These are phyloP conservation scores for Amphichorda felina DNA, from an alignment of 2,329 filamentous ascomycete species.

Conservation along the genomic window DNA sequence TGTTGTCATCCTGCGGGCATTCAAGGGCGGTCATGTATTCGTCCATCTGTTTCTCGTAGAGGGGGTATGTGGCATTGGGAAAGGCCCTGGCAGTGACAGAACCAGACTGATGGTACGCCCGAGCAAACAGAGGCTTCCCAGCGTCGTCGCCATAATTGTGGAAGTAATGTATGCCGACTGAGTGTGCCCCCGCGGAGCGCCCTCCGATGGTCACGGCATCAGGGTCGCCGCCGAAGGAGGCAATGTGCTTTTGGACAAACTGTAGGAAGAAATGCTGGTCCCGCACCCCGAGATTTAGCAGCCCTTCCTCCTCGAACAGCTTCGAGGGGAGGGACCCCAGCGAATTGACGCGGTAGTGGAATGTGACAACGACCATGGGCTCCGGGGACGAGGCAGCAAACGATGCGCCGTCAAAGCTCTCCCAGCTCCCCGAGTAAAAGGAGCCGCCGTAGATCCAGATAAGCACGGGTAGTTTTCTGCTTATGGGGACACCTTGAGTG, in stretches of 20 bases:
- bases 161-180: too few relatives aligned
- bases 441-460: slow-evolving; percentile 28
- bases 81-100: slow-evolving; percentile 21
- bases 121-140: not conserved
- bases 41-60: too few relatives aligned
- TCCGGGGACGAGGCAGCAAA: slow-evolving; percentile 9
- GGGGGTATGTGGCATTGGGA: slow-evolving; percentile 18
- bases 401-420: slow-evolving; percentile 22
- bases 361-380: slow-evolving; percentile 28
- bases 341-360: slow-evolving; percentile 27
- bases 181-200: slow-evolving; percentile 36
- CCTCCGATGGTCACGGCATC: slow-evolving; percentile 40
- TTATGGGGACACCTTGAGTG: slow-evolving; percentile 17
- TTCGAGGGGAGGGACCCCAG: slow-evolving; percentile 32
- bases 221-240: slow-evolving; percentile 39
- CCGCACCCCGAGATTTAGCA: slow-evolving; percentile 39
- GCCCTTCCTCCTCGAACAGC: slow-evolving; percentile 18
- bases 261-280: slow-evolving; percentile 39
- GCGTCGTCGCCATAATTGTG: not conserved
- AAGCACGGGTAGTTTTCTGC: slow-evolving; percentile 22
- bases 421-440: slow-evolving; percentile 19
- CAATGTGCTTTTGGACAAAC: slow-evolving; percentile 41
- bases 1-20: too few relatives aligned
- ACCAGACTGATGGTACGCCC: not conserved
- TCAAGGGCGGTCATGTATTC: too few relatives aligned